A percentile compares a stretch with the other conserved stretches of the same genome.
Conservation (phyloP, 2,329 filamentous ascomycete genomes). For the Magnaporthales sp. region DNA sequence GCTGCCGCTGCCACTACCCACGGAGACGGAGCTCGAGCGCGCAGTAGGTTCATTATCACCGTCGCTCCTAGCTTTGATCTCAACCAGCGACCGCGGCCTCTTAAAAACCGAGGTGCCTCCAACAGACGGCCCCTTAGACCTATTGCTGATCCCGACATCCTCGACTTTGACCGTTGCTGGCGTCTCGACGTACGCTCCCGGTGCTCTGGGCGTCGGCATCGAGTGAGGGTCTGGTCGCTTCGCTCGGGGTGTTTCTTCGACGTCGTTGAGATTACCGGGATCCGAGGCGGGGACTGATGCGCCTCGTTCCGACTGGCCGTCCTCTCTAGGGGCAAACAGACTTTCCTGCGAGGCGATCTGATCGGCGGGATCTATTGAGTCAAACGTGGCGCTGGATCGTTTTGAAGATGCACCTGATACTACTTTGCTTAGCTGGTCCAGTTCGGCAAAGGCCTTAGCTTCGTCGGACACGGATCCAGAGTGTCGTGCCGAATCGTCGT, state of each 20-base stretch:
- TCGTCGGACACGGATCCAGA: neutral
- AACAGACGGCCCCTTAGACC: neutral
- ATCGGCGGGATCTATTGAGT: constrained; percentile 45
- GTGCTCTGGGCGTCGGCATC: constrained; percentile 44
- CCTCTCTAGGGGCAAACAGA: constrained; percentile 43
- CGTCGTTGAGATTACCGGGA: constrained; percentile 24
- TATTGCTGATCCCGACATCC: neutral
- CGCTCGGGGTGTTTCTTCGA: constrained; percentile 39
- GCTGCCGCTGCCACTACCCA: constrained; percentile 16
- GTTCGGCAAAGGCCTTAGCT: neutral
- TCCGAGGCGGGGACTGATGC: constrained; percentile 42
- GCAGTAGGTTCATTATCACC: neutral
- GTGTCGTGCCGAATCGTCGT: neutral
- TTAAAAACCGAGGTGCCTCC: neutral
- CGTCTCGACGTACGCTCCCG: constrained; percentile 49
- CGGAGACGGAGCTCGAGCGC: constrained; percentile 12
- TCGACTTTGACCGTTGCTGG: constrained; percentile 37
- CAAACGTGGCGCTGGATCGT: constrained; percentile 35
- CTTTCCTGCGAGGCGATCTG: constrained; percentile 48
- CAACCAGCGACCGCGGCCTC: neutral
- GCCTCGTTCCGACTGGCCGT: constrained; percentile 44
- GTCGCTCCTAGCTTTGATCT: neutral
- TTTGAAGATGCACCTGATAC: constrained; percentile 34
- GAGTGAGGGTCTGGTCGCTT: constrained; percentile 28
- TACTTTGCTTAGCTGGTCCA: neutral